Evolutionary conservation across 2,329 filamentous ascomycete genomes (phyloP).

Genomic region (Leptographium flavum): DNA sequence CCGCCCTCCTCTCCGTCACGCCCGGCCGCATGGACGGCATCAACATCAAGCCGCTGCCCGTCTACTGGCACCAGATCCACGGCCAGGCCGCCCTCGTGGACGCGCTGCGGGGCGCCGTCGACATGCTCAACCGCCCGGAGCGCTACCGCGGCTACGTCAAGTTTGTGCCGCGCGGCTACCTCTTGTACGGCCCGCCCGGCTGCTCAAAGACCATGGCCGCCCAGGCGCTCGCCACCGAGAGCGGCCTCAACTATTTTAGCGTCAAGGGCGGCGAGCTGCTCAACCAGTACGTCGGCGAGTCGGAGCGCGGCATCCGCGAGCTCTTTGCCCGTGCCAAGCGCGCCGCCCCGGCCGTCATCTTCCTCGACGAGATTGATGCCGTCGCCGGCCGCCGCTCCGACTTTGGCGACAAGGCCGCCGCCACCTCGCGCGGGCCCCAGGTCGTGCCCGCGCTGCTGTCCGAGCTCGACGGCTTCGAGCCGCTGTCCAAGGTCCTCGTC

Average conservation of each 20-base stretch:
- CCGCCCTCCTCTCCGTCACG: constrained; percentile 53
- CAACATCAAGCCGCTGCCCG: constrained; percentile 73
- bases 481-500: constrained; percentile 68
- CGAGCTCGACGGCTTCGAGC: constrained; percentile 91
- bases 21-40: constrained; percentile 83
- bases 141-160: constrained; percentile 23
- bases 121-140: constrained; percentile 17
- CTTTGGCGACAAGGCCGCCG: constrained; percentile 23
- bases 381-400: constrained; percentile 47
- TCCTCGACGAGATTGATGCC: constrained; percentile 92
- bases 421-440: constrained; percentile 47
- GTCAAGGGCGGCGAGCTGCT: constrained; percentile 89
- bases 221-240: constrained; percentile 81
- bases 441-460: constrained; percentile 81
- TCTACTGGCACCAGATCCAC: constrained; percentile 78
- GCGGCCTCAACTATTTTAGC: constrained; percentile 82
- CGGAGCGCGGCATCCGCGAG: constrained; percentile 71
- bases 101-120: constrained; percentile 37
- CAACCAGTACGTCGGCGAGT: constrained; percentile 95
- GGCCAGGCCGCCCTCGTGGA: constrained; percentile 66
- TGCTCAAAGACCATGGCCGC: constrained; percentile 91
- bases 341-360: constrained; percentile 85
- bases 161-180: constrained; percentile 53
- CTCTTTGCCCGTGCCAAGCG: constrained; percentile 74
- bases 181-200: constrained; percentile 84